A percentile compares a stretch with the other conserved stretches of the same genome.
Evolutionary conservation across 805 yeast species (phyloP).

Genomic region (Monosporozyma unispora): DNA sequence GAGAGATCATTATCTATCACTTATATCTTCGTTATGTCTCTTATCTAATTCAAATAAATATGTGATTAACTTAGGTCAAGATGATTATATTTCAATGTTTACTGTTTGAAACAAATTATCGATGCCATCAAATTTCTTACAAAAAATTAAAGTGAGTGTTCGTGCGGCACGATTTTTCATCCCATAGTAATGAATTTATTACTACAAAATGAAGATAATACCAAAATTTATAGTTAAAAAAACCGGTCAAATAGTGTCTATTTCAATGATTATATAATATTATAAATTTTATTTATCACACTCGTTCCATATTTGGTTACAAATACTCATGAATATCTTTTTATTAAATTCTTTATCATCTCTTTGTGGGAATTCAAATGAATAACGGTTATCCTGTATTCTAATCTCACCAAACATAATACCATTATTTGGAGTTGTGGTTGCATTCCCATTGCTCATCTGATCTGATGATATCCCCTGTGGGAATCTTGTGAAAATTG

Average conservation of each 20-base stretch:
- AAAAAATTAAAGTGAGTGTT: background rate
- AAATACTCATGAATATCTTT: slow-evolving; percentile 27
- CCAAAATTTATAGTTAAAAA: no score
- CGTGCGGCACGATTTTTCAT: background rate
- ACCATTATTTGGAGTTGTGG: background rate
- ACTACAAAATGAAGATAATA: no score
- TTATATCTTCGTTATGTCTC: background rate
- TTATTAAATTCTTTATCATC: slow-evolving; percentile 16
- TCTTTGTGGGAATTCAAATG: slow-evolving; percentile 19
- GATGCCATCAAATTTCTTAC: background rate
- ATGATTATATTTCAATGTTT: background rate
- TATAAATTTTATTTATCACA: slow-evolving; percentile 5
- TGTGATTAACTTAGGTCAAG: background rate
- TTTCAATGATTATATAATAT: background rate
- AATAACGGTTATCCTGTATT: slow-evolving; percentile 19
- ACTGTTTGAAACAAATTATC: background rate
- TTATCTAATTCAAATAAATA: background rate
- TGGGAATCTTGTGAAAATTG: slow-evolving; percentile 8
- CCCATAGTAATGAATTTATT: background rate
- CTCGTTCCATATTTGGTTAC: slow-evolving; percentile 30
- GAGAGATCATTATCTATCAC: slow-evolving; percentile 2
- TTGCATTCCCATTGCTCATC: background rate
- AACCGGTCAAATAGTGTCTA: no score
- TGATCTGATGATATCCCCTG: background rate
- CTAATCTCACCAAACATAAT: slow-evolving; percentile 22